Base-by-base conservation (phyloP, 108 stramenopile genomes). In the Pseudonitzschia multiseries region DNA sequence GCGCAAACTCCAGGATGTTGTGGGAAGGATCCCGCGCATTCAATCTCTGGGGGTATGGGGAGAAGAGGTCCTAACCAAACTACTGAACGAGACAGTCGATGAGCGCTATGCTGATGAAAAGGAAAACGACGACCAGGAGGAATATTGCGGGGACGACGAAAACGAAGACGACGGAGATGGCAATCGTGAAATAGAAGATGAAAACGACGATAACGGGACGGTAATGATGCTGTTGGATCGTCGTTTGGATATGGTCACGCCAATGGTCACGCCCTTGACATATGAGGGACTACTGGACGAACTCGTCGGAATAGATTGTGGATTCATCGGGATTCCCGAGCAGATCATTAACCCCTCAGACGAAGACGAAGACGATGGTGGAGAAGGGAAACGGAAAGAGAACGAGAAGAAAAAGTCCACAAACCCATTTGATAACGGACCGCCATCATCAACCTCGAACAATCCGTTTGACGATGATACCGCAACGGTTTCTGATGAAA, bases 241-340 rank as follows among this genome's bases (percentile, higher is more conserved):
- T 40, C 84, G 79, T 43, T 83, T 97, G 1, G 98, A 99, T 78
- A 79, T 96, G 73, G 89, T 97, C 4, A 96, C 97, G 15, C 96
- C 96, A 32, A 85, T 97, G 85, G 77, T 96, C 10, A 97, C 98
- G 5, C 98, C 98, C 2, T 83, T 99, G 43, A 99, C 98, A 0
- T 99, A 97, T 71, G 98, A 97, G 84, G 97, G 97, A 14, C 68
- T 99, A 51, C 77, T 99, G 29, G 97, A 97, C 81, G 92, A 97
- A 69, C 79, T 96, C 40, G 73, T 99, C 26, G 93, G 90, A 66
- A 96, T 99, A 61, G 90, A 94, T 57, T 75, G 77, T 57, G 94
- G 90, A 43, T 72, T 51, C 36, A 26, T 71, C 53, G 70, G 83
- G 24, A 70, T 94, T 1, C 84, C 88, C 32, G 72, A 75, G 20